Base-by-base conservation (phyloP, 78 protist species). In the Polysphondylium violaceum region DNA sequence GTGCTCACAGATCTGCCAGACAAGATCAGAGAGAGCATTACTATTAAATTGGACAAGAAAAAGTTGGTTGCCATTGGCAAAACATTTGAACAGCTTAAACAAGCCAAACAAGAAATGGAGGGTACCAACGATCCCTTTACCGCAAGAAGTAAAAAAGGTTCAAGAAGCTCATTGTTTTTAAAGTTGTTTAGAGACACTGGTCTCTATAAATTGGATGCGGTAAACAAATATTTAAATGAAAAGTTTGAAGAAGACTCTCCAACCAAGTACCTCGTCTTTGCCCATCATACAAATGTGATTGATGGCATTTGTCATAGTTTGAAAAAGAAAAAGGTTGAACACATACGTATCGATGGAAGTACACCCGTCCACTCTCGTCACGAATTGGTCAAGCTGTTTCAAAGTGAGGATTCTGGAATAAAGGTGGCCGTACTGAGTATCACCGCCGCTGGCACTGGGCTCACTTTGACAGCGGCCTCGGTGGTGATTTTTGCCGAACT, bases 401-500 rank as follows among this genome's bases (percentile, higher is more conserved):
- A 92, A 61, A 59, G n/a, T 55, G 86, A 77, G 5, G 85, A 89
- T 17, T 23, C 16, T n/a, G 35, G 44, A 6, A 50, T 59, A 61
- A 27, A 17, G 17, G 85, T 94, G 21, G 98, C 98, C 9, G n/a
- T 97, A 9, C 93, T 97, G 23, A 79, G 95, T 43, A 58, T 97
- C 21, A 83, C 87, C 0, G 98, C 98, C 0, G 97, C 98, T 2
- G 97, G 97, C 1, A 74, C 88, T 25, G 98, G 99, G 11, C 38
- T 97, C n/a, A 86, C 94, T 3, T 64, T 97, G 51, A 95, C 95
- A 4, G 95, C 94, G 1, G 94, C 96, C 9, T 56, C 43, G 53
- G 58, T 58, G 17, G 98, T 92, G 8, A 74, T 97, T 38, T 97
- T 97, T 69, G 98, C 97, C 2, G 98, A 97, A 71, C 83, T 97